phyloP scores from a whole-genome alignment of 495 filamentous ascomycete species.

The Corynascus novoguineensis region DNA sequence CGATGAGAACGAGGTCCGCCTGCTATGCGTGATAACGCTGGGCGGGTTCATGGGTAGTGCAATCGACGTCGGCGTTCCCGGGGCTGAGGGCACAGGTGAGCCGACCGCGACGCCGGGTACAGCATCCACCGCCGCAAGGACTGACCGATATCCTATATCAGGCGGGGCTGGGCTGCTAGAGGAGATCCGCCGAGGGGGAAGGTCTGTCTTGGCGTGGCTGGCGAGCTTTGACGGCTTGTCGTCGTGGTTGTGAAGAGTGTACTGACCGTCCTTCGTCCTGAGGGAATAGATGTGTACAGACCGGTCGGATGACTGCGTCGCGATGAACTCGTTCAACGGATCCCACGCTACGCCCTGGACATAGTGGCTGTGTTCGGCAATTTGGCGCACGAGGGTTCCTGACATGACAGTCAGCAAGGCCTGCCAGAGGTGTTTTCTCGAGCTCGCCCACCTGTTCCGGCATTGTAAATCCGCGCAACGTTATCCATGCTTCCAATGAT shows the following conservation, averaged over 20 bases:
- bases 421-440: not conserved
- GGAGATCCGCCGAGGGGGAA: constrained; percentile 82
- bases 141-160: constrained; percentile 57
- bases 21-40: constrained; percentile 75
- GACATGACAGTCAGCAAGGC: constrained; percentile 12
- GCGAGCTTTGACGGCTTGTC: constrained; percentile 45
- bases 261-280: constrained; percentile 94
- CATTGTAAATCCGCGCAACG: constrained; percentile 93
- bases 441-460: constrained; percentile 64
- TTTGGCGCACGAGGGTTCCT: constrained; percentile 91
- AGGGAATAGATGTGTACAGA: constrained; percentile 96
- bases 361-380: constrained; percentile 98
- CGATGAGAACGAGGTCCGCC: constrained; percentile 92
- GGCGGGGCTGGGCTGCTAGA: constrained; percentile 91
- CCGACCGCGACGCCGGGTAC: constrained; percentile 55
- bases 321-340: constrained; percentile 94
- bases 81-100: constrained; percentile 85
- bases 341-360: constrained; percentile 99
- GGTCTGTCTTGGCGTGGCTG: constrained; percentile 72
- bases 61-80: constrained; percentile 87
- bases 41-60: constrained; percentile 97
- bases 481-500: constrained; percentile 99
- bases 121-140: constrained; percentile 50
- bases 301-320: constrained; percentile 95
- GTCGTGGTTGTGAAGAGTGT: constrained; percentile 58